A percentile compares a stretch with the other conserved stretches of the same genome.
Conservation (phyloP, 1,284 basidiomycete genomes). For the Tetrapyrgos nigripes region DNA sequence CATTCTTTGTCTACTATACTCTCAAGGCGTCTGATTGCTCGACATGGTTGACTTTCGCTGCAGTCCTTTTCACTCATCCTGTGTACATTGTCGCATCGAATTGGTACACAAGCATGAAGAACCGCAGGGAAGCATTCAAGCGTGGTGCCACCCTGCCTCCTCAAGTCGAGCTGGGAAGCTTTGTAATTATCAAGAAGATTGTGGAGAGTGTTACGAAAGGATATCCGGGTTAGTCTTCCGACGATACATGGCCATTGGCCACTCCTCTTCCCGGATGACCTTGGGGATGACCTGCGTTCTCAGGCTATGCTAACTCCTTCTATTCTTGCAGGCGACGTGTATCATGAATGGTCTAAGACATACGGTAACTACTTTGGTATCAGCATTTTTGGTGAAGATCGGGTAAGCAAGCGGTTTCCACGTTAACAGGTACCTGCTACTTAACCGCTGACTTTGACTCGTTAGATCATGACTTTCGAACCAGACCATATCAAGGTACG, state of each 20-base stretch:
- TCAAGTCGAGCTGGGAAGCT: conserved; percentile 5
- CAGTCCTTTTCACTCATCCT: not conserved
- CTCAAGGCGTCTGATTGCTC: not conserved
- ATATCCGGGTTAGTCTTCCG: conserved; percentile 7
- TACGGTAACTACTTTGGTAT: conserved; percentile 13
- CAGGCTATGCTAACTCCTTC: not conserved
- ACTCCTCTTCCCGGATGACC: not conserved
- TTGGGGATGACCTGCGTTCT: too few relatives aligned
- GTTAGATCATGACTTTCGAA: conserved; percentile 19
- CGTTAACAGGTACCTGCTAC: not conserved
- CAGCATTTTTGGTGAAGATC: conserved; percentile 11
- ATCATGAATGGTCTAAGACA: conserved; percentile 13
- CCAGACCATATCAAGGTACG: conserved; percentile 22
- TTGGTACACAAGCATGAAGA: not conserved
- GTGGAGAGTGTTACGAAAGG: conserved; percentile 7
- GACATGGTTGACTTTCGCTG: not conserved
- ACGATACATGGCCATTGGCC: not conserved
- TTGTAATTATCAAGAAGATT: not conserved
- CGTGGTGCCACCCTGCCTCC: conserved; percentile 8
- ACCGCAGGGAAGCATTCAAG: conserved; percentile 3
- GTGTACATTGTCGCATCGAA: not conserved
- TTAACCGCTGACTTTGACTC: not conserved
- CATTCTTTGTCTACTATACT: not conserved
- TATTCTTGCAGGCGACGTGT: conserved; percentile 13
- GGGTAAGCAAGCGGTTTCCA: too few relatives aligned